phyloP scores from a whole-genome alignment of 208 protist species.

The Kentomonas sorsogonicus region DNA sequence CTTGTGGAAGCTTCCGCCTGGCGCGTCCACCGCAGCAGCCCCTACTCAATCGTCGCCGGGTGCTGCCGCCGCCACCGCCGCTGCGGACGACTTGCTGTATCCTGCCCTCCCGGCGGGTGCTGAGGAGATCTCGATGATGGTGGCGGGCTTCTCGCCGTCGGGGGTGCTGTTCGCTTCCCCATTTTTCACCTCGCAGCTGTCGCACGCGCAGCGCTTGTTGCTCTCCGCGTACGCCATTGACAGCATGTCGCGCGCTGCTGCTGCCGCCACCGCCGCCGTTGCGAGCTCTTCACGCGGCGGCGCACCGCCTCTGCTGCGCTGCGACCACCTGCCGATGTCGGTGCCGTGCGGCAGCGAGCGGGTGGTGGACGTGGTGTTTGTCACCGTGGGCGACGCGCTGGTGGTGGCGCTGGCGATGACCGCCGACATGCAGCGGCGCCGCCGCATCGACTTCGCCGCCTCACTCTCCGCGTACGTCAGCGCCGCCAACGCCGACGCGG shows the following conservation, averaged over 20 bases:
- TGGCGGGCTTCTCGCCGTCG: conserved; percentile 48
- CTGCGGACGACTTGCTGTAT: no score
- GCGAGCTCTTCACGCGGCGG: no score
- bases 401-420: no score
- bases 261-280: not conserved
- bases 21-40: no score
- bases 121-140: conserved; percentile 13
- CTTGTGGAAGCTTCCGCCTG: no score
- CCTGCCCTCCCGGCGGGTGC: no score
- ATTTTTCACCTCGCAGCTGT: conserved; percentile 21
- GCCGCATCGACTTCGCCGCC: no score
- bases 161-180: conserved; percentile 49
- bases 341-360: not conserved
- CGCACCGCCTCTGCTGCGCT: conserved; percentile 11
- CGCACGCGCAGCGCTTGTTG: conserved; percentile 34
- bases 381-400: conserved; percentile 44
- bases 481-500: not conserved
- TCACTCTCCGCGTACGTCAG: not conserved
- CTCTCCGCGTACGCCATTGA: conserved; percentile 47
- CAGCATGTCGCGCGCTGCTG: conserved; percentile 18
- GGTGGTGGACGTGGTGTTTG: conserved; percentile 37
- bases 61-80: no score
- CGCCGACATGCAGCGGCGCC: not conserved
- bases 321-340: conserved; percentile 18
- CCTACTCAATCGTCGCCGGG: no score